phyloP scores from a whole-genome alignment of 805 yeast species.

The Hanseniaspora singularis region DNA sequence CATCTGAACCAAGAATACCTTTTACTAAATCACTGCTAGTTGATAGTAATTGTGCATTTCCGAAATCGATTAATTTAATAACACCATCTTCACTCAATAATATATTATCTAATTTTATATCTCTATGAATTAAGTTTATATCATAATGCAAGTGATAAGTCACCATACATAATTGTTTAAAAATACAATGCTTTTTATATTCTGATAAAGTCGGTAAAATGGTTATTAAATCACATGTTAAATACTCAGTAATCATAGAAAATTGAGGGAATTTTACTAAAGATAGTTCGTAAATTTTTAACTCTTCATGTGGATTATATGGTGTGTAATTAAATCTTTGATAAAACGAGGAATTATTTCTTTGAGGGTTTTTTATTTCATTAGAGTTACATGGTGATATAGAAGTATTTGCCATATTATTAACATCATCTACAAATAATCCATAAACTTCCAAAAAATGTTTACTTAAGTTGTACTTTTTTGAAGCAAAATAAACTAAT shows the following conservation, averaged over 20 bases:
- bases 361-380: neutral
- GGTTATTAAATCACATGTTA: constrained; percentile 83
- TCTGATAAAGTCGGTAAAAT: constrained; percentile 46
- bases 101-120: constrained; percentile 84
- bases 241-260: constrained; percentile 73
- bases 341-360: neutral
- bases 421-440: constrained; percentile 15
- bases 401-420: neutral
- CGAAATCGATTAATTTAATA: constrained; percentile 82
- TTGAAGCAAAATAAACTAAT: constrained; percentile 9
- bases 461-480: neutral
- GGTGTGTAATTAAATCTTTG: constrained; percentile 10
- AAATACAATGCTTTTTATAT: constrained; percentile 68
- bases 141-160: constrained; percentile 61
- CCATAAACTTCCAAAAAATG: constrained; percentile 14
- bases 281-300: constrained; percentile 10
- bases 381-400: neutral
- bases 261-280: constrained; percentile 14
- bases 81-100: constrained; percentile 67
- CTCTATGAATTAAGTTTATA: constrained; percentile 80
- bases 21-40: constrained; percentile 35
- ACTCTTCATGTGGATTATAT: constrained; percentile 14
- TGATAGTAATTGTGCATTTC: constrained; percentile 65
- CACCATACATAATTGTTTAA: constrained; percentile 68
- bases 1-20: constrained; percentile 93